These are phyloP conservation scores for Zea luxurians DNA, from an alignment of 176 grass and related monocot genomes.

Conservation along the genomic window DNA sequence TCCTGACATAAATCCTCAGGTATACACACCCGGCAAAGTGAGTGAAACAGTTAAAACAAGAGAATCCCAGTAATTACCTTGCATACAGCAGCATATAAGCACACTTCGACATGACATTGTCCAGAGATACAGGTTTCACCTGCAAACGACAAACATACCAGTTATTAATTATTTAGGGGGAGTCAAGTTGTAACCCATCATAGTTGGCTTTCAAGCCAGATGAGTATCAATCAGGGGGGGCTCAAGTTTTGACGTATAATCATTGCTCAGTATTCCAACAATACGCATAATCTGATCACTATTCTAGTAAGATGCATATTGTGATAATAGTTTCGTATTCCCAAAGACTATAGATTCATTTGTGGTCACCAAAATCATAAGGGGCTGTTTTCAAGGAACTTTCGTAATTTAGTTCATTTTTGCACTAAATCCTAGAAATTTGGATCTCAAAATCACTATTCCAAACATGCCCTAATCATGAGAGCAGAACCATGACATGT, in stretches of 20 bases:
- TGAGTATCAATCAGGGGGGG: not conserved
- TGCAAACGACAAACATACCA: conserved; percentile 35
- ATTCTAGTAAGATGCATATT: not conserved
- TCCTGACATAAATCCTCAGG: not conserved
- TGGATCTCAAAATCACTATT: not conserved
- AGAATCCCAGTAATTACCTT: conserved; percentile 49
- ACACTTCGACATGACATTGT: conserved; percentile 71
- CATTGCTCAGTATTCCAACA: conserved; percentile 13
- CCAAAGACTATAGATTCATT: not conserved
- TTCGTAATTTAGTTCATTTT: not conserved
- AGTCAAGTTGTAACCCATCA: not conserved
- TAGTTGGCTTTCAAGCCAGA: conserved; percentile 24
- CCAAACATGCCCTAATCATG: not conserved
- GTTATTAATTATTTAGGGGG: not conserved
- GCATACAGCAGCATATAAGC: conserved; percentile 97
- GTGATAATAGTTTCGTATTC: not conserved
- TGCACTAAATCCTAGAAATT: not conserved
- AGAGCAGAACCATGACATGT: not conserved
- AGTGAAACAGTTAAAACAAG: not conserved
- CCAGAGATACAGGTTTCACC: conserved; percentile 70
- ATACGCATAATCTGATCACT: not conserved
- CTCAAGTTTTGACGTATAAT: not conserved
- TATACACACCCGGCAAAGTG: not conserved
- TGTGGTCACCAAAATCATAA: not conserved
- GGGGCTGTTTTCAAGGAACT: not conserved